phyloP scores from a whole-genome alignment of 2,329 filamentous ascomycete genomes.

The Scedosporium boydii region DNA sequence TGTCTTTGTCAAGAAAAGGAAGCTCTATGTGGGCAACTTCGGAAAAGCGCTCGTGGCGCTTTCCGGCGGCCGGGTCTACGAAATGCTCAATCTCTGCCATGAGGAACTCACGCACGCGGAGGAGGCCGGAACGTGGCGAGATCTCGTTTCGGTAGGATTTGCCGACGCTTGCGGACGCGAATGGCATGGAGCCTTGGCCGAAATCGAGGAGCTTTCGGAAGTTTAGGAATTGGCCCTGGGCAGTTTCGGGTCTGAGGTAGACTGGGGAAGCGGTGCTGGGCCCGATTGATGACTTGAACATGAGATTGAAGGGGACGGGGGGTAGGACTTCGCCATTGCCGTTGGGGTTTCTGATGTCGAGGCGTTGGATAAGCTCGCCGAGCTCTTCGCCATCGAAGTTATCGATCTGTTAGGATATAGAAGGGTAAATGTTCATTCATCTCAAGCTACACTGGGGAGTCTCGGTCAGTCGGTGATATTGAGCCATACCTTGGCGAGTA shows the following conservation, averaged over 20 bases:
- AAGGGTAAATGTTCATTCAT: no score
- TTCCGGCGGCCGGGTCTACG: conserved; percentile 87
- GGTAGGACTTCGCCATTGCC: conserved; percentile 68
- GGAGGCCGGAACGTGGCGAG: conserved; percentile 79
- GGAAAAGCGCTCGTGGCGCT: conserved; percentile 83
- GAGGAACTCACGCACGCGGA: conserved; percentile 92
- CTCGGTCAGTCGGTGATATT: no score
- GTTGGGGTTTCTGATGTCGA: conserved; percentile 77
- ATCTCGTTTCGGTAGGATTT: conserved; percentile 99
- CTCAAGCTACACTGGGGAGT: no score
- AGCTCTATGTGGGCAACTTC: conserved; percentile 80
- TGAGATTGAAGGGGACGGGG: conserved; percentile 92
- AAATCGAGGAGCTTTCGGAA: conserved; percentile 95
- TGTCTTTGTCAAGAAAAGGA: conserved; percentile 71
- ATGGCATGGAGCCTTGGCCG: conserved; percentile 92
- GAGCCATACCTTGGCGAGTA: conserved; percentile 47
- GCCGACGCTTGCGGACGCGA: conserved; percentile 92
- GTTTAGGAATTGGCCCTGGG: conserved; percentile 96
- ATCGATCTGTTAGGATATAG: conserved; percentile 56
- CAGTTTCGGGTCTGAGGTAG: conserved; percentile 87
- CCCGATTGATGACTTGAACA: conserved; percentile 95
- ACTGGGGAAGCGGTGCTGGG: conserved; percentile 80
- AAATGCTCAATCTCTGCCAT: conserved; percentile 99
- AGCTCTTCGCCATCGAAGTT: conserved; percentile 87
- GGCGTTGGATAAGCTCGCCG: conserved; percentile 79